Evolutionary conservation across 306 rosid species (phyloP), one percentile per base, ranked within the genome.

Genomic region (Gillenia trifoliata): DNA sequence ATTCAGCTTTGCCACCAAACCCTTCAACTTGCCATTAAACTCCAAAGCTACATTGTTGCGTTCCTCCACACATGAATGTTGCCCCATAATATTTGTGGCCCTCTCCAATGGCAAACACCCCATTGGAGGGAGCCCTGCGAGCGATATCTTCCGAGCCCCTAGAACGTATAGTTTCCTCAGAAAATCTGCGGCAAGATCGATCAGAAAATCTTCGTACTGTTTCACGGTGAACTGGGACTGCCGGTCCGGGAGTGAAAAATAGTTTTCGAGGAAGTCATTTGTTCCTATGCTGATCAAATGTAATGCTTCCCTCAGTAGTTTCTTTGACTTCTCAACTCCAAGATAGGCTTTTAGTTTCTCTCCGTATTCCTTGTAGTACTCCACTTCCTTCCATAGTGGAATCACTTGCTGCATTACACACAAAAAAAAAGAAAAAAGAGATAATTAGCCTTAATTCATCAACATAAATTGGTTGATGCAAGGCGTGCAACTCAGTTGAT

Each of bases 311-410:
- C 74, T 80, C 28, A 86, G 5, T 52, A 81, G 78, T 50, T 62
- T 25, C 29, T 79, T 85, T 3, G 89, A 89, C 65, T 83, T 88
- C 26, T 45, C 64, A 2, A 54, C 8, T 1, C 92, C 91, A 73
- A 79, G 38, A 55, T 80, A 20, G 34, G 66, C 79, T 59, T 73
- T 83, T 36, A 88, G 59, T 64, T 80, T 85, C 23, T 28, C 26
- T 64, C 83, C 88, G 80, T 90, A 88, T 0, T 86, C 93, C 67
- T 86, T 86, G 71, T 81, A 90, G 77, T 75, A 85, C 71, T 81
- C 88, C 11, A 90, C 85, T 77, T 90, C 91, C 56, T 83, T 88
- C 93, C 93, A 90, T 13, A 90, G 75, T 38, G 96, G 93, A 80
- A 90, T 86, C 5, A 88, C 93, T 40, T 30, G 77, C 91, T 86